Percentiles rank a stretch among this genome's conserved stretches.
Conservation (phyloP, 306 rosid genomes). For the Lathyrus sativus region DNA sequence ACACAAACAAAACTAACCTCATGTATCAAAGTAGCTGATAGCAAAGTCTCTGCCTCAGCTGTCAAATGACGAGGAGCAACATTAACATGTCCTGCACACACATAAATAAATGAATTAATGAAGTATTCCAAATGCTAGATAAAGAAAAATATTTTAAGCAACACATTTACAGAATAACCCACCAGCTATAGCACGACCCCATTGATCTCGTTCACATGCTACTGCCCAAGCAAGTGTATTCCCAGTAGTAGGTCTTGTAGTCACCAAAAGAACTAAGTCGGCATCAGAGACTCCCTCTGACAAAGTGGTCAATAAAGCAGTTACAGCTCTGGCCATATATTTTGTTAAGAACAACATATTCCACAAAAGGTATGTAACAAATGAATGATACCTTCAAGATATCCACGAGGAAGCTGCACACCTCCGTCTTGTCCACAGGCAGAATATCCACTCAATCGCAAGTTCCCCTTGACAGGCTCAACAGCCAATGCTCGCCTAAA, state of each 20-base stretch:
- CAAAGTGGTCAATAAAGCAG: slow-evolving; percentile 33
- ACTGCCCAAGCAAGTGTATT: slow-evolving; percentile 99
- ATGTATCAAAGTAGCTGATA: slow-evolving; percentile 91
- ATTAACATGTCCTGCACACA: slow-evolving; percentile 81
- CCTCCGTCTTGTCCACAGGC: slow-evolving; percentile 99
- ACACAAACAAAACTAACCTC: slow-evolving; percentile 62
- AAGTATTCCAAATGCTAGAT: slow-evolving; percentile 32
- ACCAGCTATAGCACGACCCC: slow-evolving; percentile 99
- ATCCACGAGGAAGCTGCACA: slow-evolving; percentile 89
- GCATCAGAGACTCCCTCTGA: slow-evolving; percentile 89
- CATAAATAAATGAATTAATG: slow-evolving; percentile 23
- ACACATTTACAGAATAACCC: slow-evolving; percentile 34
- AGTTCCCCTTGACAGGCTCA: slow-evolving; percentile 94
- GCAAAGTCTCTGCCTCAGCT: slow-evolving; percentile 94
- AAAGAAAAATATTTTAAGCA: slow-evolving; percentile 25
- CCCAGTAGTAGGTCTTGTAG: slow-evolving; percentile 97
- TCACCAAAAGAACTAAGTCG: slow-evolving; percentile 93
- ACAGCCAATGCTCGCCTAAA: slow-evolving; percentile 89
- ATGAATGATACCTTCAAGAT: slow-evolving; percentile 76
- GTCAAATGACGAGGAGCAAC: slow-evolving; percentile 99
- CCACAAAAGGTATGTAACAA: slow-evolving; percentile 14
- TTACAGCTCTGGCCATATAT: slow-evolving; percentile 1
- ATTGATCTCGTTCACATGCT: slow-evolving; percentile 99
- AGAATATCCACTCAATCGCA: slow-evolving; percentile 94
- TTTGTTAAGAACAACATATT: slow-evolving; percentile 31